Evolutionary conservation across 2,329 filamentous ascomycete species (phyloP).

Genomic region (Fusarium aywerte): DNA sequence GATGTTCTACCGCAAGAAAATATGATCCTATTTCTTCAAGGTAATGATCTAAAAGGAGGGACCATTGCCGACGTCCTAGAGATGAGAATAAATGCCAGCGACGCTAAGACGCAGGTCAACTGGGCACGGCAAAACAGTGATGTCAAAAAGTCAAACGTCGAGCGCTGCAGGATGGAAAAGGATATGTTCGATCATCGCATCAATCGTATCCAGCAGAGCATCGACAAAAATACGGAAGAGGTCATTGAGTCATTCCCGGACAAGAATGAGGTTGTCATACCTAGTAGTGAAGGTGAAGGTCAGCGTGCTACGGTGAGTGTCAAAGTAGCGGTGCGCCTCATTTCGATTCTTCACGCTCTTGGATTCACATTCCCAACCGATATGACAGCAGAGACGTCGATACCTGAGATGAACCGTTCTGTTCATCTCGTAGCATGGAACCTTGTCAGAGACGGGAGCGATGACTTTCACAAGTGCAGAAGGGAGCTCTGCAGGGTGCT

Average conservation of each 20-base stretch:
- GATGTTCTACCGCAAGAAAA: not conserved
- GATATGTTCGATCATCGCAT: conserved; percentile 8
- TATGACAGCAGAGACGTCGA: not conserved
- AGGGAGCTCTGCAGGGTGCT: not conserved
- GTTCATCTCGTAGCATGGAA: not conserved
- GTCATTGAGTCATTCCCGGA: not conserved
- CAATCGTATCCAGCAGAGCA: not conserved
- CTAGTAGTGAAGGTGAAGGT: not conserved
- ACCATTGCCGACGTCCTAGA: not conserved
- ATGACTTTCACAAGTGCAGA: fast-evolving
- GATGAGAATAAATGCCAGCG: not conserved
- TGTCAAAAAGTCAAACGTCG: not conserved
- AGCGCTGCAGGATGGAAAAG: conserved; percentile 4
- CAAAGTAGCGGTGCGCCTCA: not conserved
- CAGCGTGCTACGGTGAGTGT: not conserved
- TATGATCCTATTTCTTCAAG: not conserved
- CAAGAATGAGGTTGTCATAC: not conserved
- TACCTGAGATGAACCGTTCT: not conserved
- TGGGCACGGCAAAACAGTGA: not conserved
- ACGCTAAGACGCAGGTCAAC: not conserved
- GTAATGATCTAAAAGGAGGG: not conserved
- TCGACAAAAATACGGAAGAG: not conserved
- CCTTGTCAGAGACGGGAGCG: not conserved
- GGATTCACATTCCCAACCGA: not conserved
- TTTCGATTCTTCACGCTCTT: not conserved